phyloP scores from a whole-genome alignment of 2,329 filamentous ascomycete species.

The Westerdykella ornata region DNA sequence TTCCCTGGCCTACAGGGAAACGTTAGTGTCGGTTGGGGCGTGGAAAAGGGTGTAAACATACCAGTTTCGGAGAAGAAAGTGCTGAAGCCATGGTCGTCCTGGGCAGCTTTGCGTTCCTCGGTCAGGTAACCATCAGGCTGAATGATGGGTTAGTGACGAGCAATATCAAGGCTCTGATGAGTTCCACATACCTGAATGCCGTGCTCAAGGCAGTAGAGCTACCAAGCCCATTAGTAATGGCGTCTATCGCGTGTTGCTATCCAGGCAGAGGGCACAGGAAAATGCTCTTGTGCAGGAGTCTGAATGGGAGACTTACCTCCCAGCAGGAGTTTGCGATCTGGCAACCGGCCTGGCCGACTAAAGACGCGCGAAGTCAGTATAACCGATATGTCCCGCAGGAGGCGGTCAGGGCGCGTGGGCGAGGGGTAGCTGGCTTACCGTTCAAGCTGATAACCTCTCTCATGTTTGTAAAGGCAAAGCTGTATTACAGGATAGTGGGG shows the following conservation, averaged over 20 bases:
- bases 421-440: slow-evolving; percentile 56
- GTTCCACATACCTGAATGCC: slow-evolving; percentile 78
- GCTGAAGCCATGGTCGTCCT: slow-evolving; percentile 96
- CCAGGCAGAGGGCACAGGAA: slow-evolving; percentile 28
- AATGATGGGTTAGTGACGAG: slow-evolving; percentile 7
- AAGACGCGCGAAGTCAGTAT: slow-evolving; percentile 51
- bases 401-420: slow-evolving; percentile 42
- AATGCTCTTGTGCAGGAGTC: slow-evolving; percentile 20
- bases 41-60: slow-evolving; percentile 44
- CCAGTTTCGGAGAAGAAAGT: slow-evolving; percentile 99
- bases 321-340: slow-evolving; percentile 99
- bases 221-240: slow-evolving; percentile 24
- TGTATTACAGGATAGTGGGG: slow-evolving; percentile 28
- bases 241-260: slow-evolving; percentile 23
- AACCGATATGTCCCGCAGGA: slow-evolving; percentile 17
- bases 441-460: slow-evolving; percentile 99
- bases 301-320: slow-evolving; percentile 70
- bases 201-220: slow-evolving; percentile 99
- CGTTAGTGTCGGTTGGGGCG: slow-evolving; percentile 18
- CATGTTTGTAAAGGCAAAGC: slow-evolving; percentile 56
- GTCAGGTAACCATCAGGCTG: slow-evolving; percentile 98
- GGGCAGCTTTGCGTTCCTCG: slow-evolving; percentile 89
- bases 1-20: slow-evolving; percentile 71
- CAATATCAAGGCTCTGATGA: not conserved
- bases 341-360: slow-evolving; percentile 99